These are phyloP conservation scores for Rutstroemia sp. DNA, from an alignment of 2,329 filamentous ascomycete species.

Conservation along the genomic window DNA sequence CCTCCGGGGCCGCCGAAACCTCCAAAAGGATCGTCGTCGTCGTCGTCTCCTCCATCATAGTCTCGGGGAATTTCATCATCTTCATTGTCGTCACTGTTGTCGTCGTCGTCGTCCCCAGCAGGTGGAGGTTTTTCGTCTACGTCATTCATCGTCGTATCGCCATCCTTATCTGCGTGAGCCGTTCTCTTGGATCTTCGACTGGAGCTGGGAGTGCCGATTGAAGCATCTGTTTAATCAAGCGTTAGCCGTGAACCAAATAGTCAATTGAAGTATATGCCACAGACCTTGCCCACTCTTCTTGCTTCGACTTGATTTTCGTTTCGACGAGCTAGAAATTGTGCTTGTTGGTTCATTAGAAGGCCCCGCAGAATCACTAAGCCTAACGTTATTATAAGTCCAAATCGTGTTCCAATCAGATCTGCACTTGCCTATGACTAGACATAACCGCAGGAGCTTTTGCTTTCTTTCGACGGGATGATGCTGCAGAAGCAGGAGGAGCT, in stretches of 20 bases:
- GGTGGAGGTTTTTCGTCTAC: constrained; percentile 20
- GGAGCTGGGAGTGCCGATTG: constrained; percentile 22
- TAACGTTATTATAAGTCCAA: constrained; percentile 22
- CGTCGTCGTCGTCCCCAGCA: constrained; percentile 37
- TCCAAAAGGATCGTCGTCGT: constrained; percentile 54
- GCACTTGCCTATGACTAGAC: constrained; percentile 63
- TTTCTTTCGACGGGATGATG: constrained; percentile 46
- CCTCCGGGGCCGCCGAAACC: constrained; percentile 60
- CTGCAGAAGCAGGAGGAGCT: constrained; percentile 31
- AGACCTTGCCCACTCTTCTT: constrained; percentile 56
- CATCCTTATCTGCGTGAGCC: constrained; percentile 50
- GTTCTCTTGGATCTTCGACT: constrained; percentile 43
- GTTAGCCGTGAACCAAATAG: constrained; percentile 30
- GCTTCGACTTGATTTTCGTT: constrained; percentile 63
- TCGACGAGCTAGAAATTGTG: constrained; percentile 54
- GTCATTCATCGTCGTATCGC: constrained; percentile 61
- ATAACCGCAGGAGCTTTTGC: constrained; percentile 57
- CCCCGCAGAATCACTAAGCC: constrained; percentile 51
- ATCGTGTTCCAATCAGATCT: constrained; percentile 9
- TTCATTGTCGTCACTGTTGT: constrained; percentile 43
- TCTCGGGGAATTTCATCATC: constrained; percentile 53
- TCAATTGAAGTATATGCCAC: constrained; percentile 18
- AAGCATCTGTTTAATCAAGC: constrained; percentile 28
- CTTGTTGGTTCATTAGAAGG: constrained; percentile 50
- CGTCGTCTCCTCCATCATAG: constrained; percentile 45